Percentiles rank a stretch among this genome's conserved stretches.
These are phyloP conservation scores for Letharia lupina DNA, from an alignment of 495 filamentous ascomycete species.

Conservation along the genomic window DNA sequence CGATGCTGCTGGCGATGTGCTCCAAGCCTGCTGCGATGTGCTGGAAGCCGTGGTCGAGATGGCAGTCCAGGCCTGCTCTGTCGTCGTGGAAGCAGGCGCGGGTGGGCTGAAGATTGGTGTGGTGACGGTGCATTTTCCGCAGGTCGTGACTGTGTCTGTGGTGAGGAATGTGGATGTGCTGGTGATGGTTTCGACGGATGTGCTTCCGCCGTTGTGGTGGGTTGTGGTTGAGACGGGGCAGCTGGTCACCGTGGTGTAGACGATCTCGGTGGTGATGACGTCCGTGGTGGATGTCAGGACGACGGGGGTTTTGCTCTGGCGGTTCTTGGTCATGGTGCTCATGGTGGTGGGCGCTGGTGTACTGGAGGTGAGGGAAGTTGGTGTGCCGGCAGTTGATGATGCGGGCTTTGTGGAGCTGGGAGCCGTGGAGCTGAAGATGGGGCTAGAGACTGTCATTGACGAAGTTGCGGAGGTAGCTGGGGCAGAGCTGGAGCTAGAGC, in stretches of 20 bases:
- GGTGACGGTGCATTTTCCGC: not conserved
- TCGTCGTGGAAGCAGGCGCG: not conserved
- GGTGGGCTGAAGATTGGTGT: not conserved
- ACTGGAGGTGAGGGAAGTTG: not conserved
- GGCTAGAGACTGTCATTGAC: no score
- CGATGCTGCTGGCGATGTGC: no score
- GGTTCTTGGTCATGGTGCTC: not conserved
- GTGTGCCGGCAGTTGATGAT: not conserved
- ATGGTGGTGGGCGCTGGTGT: not conserved
- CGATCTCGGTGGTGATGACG: not conserved
- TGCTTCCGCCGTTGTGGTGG: not conserved
- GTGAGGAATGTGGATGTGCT: not conserved
- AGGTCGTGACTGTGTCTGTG: not conserved
- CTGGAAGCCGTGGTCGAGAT: not conserved
- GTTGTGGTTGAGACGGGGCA: not conserved
- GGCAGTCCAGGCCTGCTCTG: not conserved
- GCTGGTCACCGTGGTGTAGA: not conserved
- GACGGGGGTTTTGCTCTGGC: not conserved
- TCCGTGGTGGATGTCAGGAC: not conserved
- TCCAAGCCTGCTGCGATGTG: not conserved
- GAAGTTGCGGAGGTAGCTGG: no score
- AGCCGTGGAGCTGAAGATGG: no score
- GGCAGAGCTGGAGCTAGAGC: no score
- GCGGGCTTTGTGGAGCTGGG: no score
- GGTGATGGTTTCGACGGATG: not conserved